phyloP scores from a whole-genome alignment of 2,329 filamentous ascomycete genomes.

The Fusarium pseudograminearum region DNA sequence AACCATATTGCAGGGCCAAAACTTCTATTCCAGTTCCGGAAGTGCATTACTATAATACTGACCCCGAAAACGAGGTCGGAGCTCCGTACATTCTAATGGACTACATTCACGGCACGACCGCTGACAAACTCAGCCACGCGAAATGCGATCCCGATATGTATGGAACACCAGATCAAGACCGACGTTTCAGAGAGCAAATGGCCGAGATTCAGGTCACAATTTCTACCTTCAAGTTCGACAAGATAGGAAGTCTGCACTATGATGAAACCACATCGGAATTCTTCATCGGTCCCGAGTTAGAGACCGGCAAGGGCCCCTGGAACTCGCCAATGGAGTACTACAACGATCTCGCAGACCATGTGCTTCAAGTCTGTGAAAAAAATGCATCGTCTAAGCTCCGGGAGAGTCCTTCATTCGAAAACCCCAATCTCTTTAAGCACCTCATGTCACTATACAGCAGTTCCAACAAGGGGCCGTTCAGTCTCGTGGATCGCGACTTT shows the following conservation, averaged over 20 bases:
- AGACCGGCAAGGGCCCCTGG: not conserved
- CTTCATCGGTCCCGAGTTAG: not conserved
- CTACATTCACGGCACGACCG: not conserved
- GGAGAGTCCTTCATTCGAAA: not conserved
- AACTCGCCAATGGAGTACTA: not conserved
- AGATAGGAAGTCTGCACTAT: not conserved
- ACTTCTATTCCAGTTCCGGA: not conserved
- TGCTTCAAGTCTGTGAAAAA: not conserved
- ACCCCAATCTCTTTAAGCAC: not conserved
- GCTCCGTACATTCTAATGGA: not conserved
- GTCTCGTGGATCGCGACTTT: not conserved
- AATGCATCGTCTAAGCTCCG: not conserved
- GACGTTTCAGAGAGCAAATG: not conserved
- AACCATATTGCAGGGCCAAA: not conserved
- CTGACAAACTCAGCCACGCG: accelerated
- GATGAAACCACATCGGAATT: not conserved
- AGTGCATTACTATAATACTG: not conserved
- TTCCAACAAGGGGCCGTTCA: not conserved
- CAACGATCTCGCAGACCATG: not conserved
- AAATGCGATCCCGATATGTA: not conserved
- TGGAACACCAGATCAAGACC: not conserved
- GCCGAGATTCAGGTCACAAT: not conserved
- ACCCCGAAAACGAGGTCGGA: not conserved
- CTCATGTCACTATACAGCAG: not conserved
- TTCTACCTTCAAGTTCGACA: not conserved